Evolutionary conservation across 768 basidiomycete genomes (phyloP).

Genomic region (Melanogaster broomeanus): DNA sequence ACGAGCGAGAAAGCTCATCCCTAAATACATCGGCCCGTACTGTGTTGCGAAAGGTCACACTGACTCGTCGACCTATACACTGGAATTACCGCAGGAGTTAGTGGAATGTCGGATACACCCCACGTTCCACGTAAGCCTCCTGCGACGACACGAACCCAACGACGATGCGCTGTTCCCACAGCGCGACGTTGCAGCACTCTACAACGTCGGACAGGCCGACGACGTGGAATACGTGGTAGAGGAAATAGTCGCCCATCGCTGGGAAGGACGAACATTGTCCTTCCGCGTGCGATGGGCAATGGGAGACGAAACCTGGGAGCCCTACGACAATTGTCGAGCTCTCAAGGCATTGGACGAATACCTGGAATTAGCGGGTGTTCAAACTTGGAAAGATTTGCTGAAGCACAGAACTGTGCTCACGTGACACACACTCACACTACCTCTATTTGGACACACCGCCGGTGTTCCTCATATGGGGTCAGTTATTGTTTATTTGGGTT

Average conservation of each 20-base stretch:
- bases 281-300: conserved; percentile 34
- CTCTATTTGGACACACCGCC: too few relatives aligned
- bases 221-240: conserved; percentile 41
- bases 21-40: conserved; percentile 43
- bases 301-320: conserved; percentile 38
- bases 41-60: conserved; percentile 20
- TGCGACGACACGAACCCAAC: conserved; percentile 31
- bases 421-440: not conserved
- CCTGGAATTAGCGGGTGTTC: conserved; percentile 24
- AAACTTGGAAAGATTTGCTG: not conserved
- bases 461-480: too few relatives aligned
- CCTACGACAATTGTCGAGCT: conserved; percentile 21
- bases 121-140: conserved; percentile 35
- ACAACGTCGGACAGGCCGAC: conserved; percentile 36
- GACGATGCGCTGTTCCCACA: conserved; percentile 39
- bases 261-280: conserved; percentile 12
- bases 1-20: conserved; percentile 35
- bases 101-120: conserved; percentile 28
- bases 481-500: too few relatives aligned
- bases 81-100: conserved; percentile 33
- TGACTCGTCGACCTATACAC: conserved; percentile 26
- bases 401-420: not conserved
- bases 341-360: conserved; percentile 33
- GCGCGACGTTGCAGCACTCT: conserved; percentile 25
- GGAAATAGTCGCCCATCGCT: conserved; percentile 31